These are phyloP conservation scores for Helotiales sp. DNA, from an alignment of 2,329 filamentous ascomycete species.

Conservation along the genomic window DNA sequence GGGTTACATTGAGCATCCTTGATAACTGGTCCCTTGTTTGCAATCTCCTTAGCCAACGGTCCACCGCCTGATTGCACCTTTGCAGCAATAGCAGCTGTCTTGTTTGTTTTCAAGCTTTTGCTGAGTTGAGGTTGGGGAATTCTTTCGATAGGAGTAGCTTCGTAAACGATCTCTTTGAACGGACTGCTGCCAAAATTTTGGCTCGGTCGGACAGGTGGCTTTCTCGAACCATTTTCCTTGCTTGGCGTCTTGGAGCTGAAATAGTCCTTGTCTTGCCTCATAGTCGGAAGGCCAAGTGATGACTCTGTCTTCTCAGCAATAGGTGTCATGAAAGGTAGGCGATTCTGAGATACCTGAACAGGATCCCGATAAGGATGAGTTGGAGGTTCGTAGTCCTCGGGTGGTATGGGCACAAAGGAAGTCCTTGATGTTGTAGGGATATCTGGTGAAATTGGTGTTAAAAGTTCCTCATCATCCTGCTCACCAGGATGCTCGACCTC, in stretches of 20 bases:
- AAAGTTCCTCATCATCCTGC: slow-evolving; percentile 42
- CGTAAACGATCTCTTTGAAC: slow-evolving; percentile 63
- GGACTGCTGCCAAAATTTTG: slow-evolving; percentile 63
- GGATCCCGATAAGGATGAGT: slow-evolving; percentile 80
- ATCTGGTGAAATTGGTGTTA: slow-evolving; percentile 46
- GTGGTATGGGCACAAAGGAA: slow-evolving; percentile 76
- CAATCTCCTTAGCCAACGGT: slow-evolving; percentile 41
- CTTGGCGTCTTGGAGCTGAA: slow-evolving; percentile 76
- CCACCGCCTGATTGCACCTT: slow-evolving; percentile 34
- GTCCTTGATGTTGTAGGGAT: slow-evolving; percentile 47
- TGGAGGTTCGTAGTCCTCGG: slow-evolving; percentile 82
- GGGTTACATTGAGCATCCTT: slow-evolving; percentile 86
- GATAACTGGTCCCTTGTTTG: slow-evolving; percentile 70
- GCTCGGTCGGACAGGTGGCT: slow-evolving; percentile 27
- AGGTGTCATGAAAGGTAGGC: slow-evolving; percentile 96
- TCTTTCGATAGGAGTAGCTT: slow-evolving; percentile 47
- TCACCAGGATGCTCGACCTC: slow-evolving; percentile 37
- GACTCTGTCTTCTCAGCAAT: slow-evolving; percentile 95
- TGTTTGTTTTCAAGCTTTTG: slow-evolving; percentile 47
- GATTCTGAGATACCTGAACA: slow-evolving; percentile 78
- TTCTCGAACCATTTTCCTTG: slow-evolving; percentile 41
- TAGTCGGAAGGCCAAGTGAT: slow-evolving; percentile 69
- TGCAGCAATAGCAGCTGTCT: slow-evolving; percentile 31
- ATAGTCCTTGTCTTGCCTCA: slow-evolving; percentile 55
- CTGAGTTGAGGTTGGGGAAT: slow-evolving; percentile 53